These are phyloP conservation scores for Penicillium brasilianum DNA, from an alignment of 2,329 filamentous ascomycete species.

Conservation along the genomic window DNA sequence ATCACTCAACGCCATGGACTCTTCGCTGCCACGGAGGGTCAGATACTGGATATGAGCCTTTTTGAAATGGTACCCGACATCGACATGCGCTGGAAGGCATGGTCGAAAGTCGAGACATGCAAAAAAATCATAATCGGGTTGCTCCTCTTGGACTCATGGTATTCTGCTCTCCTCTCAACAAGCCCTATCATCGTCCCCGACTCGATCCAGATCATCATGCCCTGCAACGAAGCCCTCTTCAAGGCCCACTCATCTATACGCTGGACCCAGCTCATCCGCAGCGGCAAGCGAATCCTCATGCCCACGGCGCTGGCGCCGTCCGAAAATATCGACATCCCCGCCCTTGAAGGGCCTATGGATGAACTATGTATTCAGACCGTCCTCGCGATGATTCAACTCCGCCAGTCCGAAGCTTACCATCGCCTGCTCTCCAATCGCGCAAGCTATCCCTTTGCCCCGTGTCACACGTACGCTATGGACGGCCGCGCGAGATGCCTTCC, in stretches of 20 bases:
- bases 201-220: slow-evolving; percentile 53
- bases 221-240: slow-evolving; percentile 53
- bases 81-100: slow-evolving; percentile 57
- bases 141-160: slow-evolving; percentile 55
- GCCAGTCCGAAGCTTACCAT: slow-evolving; percentile 51
- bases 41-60: slow-evolving; percentile 47
- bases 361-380: slow-evolving; percentile 46
- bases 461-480: slow-evolving; percentile 55
- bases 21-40: slow-evolving; percentile 55
- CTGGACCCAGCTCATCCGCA: slow-evolving; percentile 45
- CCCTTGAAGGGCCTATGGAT: slow-evolving; percentile 39
- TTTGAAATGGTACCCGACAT: slow-evolving; percentile 52
- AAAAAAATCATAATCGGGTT: slow-evolving; percentile 58
- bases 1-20: slow-evolving; percentile 57
- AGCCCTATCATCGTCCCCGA: slow-evolving; percentile 54
- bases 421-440: slow-evolving; percentile 47
- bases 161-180: slow-evolving; percentile 54
- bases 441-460: slow-evolving; percentile 49
- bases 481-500: slow-evolving; percentile 49
- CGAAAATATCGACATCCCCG: slow-evolving; percentile 42
- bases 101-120: slow-evolving; percentile 58
- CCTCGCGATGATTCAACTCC: slow-evolving; percentile 48
- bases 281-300: slow-evolving; percentile 41
- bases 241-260: slow-evolving; percentile 45
- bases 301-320: slow-evolving; percentile 43